Evolutionary conservation across 1,284 basidiomycete species (phyloP).

Genomic region (Cryptococcus sp.): DNA sequence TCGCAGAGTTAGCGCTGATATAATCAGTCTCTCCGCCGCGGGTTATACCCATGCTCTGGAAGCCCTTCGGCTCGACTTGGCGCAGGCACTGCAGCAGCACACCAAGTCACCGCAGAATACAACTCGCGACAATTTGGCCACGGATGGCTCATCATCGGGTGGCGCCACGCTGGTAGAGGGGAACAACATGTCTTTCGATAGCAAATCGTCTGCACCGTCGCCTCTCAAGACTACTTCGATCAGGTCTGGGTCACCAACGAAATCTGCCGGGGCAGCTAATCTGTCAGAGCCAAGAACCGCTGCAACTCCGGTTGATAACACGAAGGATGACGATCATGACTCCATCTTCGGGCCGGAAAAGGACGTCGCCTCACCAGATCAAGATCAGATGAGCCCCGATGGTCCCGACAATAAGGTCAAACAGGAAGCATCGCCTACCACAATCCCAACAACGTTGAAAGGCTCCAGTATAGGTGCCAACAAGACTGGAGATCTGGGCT

Average conservation of each 20-base stretch:
- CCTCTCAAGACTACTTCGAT: neutral
- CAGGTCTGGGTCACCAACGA: neutral
- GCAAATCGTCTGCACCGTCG: slow-evolving; percentile 1
- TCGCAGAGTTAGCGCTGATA: slow-evolving; percentile 1
- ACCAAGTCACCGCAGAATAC: neutral
- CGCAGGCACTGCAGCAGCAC: neutral
- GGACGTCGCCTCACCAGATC: neutral
- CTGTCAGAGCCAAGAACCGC: neutral
- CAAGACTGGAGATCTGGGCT: slow-evolving; percentile 11
- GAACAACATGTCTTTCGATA: slow-evolving; percentile 1
- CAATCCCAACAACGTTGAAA: slow-evolving; percentile 2
- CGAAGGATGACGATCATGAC: slow-evolving; percentile 5
- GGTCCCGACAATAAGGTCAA: neutral
- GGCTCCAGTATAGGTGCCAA: neutral
- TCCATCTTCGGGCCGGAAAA: slow-evolving; percentile 19
- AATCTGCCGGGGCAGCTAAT: too few species aligned
- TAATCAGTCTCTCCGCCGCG: slow-evolving; percentile 12
- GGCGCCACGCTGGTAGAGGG: slow-evolving; percentile 5
- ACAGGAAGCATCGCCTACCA: slow-evolving; percentile 6
- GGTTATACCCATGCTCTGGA: slow-evolving; percentile 12
- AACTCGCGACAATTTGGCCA: neutral
- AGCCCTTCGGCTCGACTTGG: slow-evolving; percentile 5
- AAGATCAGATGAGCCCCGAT: too few species aligned
- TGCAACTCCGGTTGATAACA: slow-evolving; percentile 1
- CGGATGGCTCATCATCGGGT: slow-evolving; percentile 1